phyloP scores from a whole-genome alignment of 2,329 filamentous ascomycete genomes.

The Microdochium paspali region DNA sequence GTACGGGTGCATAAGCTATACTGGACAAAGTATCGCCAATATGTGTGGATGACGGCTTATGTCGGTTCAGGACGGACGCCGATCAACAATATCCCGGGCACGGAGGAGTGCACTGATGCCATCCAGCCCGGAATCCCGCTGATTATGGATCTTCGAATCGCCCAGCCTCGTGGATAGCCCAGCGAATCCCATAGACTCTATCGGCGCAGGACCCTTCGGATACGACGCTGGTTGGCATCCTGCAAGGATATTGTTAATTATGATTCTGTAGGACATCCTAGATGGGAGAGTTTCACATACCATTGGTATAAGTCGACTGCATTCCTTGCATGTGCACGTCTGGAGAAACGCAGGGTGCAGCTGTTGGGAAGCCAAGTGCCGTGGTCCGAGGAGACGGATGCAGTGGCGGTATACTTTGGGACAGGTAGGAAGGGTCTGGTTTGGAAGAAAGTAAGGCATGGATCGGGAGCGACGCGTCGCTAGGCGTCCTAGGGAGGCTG shows the following conservation, averaged over 20 bases:
- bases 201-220: slow-evolving; percentile 1
- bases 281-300: slow-evolving; percentile 5
- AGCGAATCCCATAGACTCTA: slow-evolving; percentile 1
- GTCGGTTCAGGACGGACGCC: slow-evolving; percentile 18
- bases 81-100: slow-evolving; percentile 50
- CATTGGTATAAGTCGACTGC: slow-evolving; percentile 6
- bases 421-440: slow-evolving; percentile 12
- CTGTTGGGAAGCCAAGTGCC: slow-evolving; percentile 1
- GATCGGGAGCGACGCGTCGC: slow-evolving; percentile 43
- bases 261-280: slow-evolving; percentile 6
- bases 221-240: not conserved
- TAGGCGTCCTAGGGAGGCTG: slow-evolving; percentile 31
- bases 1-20: too few relatives aligned
- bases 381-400: slow-evolving; percentile 8
- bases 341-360: not conserved
- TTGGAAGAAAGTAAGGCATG: slow-evolving; percentile 40
- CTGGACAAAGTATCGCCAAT: too few relatives aligned
- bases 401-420: slow-evolving; percentile 3
- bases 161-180: slow-evolving; percentile 1
- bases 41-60: too few relatives aligned
- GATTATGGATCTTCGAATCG: slow-evolving; percentile 5
- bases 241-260: slow-evolving; percentile 1
- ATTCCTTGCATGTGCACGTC: slow-evolving; percentile 6
- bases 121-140: slow-evolving; percentile 29
- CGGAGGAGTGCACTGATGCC: slow-evolving; percentile 49